phyloP scores from a whole-genome alignment of 164 flowering plant genomes.

The Euptelea pleiosperma region DNA sequence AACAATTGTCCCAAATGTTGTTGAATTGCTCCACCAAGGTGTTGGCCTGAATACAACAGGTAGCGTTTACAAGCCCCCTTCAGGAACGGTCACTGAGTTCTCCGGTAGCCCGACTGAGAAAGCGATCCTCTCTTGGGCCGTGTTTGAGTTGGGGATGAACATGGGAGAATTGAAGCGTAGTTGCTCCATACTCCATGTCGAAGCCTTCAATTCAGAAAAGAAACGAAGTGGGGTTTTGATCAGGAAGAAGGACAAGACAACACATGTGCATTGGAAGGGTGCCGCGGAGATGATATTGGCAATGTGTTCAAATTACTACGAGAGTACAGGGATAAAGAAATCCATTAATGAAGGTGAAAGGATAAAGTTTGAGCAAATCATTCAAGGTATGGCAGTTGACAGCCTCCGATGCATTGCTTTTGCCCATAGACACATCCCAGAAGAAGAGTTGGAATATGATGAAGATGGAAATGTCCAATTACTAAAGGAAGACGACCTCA shows the following conservation, averaged over 20 bases:
- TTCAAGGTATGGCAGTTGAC: constrained; percentile 69
- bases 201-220: constrained; percentile 45
- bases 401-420: constrained; percentile 78
- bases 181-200: constrained; percentile 28
- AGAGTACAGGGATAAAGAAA: constrained; percentile 27
- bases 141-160: constrained; percentile 31
- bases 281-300: constrained; percentile 73
- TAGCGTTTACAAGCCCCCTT: constrained; percentile 26
- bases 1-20: constrained; percentile 15
- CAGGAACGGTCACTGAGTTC: constrained; percentile 33
- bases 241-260: constrained; percentile 26
- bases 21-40: constrained; percentile 40
- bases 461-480: constrained; percentile 16
- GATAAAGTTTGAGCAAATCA: constrained; percentile 32
- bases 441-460: constrained; percentile 14
- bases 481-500: constrained; percentile 44
- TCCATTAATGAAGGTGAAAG: constrained; percentile 29
- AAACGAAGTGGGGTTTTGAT: constrained; percentile 49
- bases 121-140: constrained; percentile 65
- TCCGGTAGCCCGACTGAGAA: constrained; percentile 71
- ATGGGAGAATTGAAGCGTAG: constrained; percentile 20
- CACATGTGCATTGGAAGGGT: constrained; percentile 75
- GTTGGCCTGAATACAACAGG: constrained; percentile 58
- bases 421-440: constrained; percentile 42
- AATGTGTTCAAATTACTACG: constrained; percentile 53